phyloP scores from a whole-genome alignment of 2,329 filamentous ascomycete genomes.

The Nemania serpens region DNA sequence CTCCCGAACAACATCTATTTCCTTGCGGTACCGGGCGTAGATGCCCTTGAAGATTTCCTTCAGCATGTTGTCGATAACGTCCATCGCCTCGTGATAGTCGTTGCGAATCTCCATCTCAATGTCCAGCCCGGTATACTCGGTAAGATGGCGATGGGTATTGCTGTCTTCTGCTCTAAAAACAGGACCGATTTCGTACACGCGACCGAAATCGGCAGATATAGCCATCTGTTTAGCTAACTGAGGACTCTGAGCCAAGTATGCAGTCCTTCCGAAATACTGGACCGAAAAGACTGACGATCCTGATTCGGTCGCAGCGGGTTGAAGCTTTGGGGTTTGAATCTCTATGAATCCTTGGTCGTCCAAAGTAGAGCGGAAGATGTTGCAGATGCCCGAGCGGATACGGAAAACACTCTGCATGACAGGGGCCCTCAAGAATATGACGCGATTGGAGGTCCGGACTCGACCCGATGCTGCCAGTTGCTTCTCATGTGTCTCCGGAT shows the following conservation, averaged over 20 bases:
- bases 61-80: slow-evolving; percentile 77
- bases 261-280: slow-evolving; percentile 85
- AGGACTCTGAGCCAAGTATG: slow-evolving; percentile 89
- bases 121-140: slow-evolving; percentile 92
- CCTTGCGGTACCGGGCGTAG: slow-evolving; percentile 67
- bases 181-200: slow-evolving; percentile 86
- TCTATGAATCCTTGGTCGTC: slow-evolving; percentile 82
- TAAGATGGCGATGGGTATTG: slow-evolving; percentile 92
- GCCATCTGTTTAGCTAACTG: slow-evolving; percentile 93
- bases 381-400: slow-evolving; percentile 79
- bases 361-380: slow-evolving; percentile 77
- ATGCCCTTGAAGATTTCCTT: slow-evolving; percentile 78
- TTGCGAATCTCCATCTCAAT: slow-evolving; percentile 89
- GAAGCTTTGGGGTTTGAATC: slow-evolving; percentile 91
- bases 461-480: slow-evolving; percentile 68
- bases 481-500: slow-evolving; percentile 44
- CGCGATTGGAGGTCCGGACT: slow-evolving; percentile 75
- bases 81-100: slow-evolving; percentile 86
- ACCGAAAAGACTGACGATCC: slow-evolving; percentile 90
- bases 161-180: slow-evolving; percentile 96
- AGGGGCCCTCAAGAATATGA: slow-evolving; percentile 84
- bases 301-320: slow-evolving; percentile 87
- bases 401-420: slow-evolving; percentile 87
- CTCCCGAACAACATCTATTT: slow-evolving; percentile 78
- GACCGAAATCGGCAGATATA: slow-evolving; percentile 85